A percentile compares a stretch with the other conserved stretches of the same genome.
phyloP scores from a whole-genome alignment of 192 early-diverging fungal species.

The Linnemannia zychae region DNA sequence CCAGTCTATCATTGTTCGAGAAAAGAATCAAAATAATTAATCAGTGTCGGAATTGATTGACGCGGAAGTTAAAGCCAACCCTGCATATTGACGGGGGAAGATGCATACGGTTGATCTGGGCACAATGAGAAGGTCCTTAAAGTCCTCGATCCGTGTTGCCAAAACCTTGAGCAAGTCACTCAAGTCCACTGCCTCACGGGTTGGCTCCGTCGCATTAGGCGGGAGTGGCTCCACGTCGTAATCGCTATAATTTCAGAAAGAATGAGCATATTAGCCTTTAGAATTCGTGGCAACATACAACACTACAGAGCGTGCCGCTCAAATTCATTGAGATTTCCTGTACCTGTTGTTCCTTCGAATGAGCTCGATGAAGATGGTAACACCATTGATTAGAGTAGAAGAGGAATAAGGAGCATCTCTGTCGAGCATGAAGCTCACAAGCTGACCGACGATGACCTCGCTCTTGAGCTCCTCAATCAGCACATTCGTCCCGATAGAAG shows the following conservation, averaged over 20 bases:
- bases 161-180: slow-evolving; percentile 93
- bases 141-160: slow-evolving; percentile 79
- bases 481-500: slow-evolving; percentile 74
- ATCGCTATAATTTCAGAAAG: slow-evolving; percentile 35
- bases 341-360: slow-evolving; percentile 97
- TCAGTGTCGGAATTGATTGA: background rate
- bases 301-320: background rate
- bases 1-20: slow-evolving; percentile 46
- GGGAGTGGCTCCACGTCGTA: slow-evolving; percentile 55
- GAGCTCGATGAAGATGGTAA: slow-evolving; percentile 97
- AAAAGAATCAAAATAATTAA: background rate
- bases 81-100: background rate
- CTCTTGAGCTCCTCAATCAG: slow-evolving; percentile 80
- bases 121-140: slow-evolving; percentile 79
- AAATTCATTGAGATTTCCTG: background rate
- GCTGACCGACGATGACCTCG: slow-evolving; percentile 79
- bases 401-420: slow-evolving; percentile 80
- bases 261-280: background rate
- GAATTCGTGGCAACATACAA: background rate
- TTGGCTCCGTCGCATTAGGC: slow-evolving; percentile 45
- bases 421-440: slow-evolving; percentile 93
- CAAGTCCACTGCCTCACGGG: slow-evolving; percentile 74
- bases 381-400: slow-evolving; percentile 93
- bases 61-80: background rate
- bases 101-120: slow-evolving; percentile 78